Evolutionary conservation across 106 monocot species (phyloP), one percentile per base, ranked within the genome.

Genomic region (Dendrobium chrysotoxum): DNA sequence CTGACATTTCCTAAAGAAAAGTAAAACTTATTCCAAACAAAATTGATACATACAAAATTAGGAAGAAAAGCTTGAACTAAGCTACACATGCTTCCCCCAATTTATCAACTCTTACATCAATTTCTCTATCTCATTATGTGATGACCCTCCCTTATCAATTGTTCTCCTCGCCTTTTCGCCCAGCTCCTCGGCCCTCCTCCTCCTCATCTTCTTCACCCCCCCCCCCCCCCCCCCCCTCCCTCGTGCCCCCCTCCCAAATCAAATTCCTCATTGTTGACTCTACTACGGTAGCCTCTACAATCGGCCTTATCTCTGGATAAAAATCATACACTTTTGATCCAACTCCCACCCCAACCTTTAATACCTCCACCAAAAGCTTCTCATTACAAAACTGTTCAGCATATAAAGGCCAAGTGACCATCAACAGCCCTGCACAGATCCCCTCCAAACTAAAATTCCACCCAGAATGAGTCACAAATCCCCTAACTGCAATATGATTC

Each of bases 401-500:
- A 88, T 84, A 85, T 50, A 86, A 84, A 31, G 90, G 90, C 72
- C 90, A 21, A 20, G 55, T 87, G 38, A 88, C 86, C 86, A 93
- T 81, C 23, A 86, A 86, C 78, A 90, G 79, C 0, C 90, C 93
- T 7, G 75, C 23, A 20, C 61, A 30, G 1, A 93, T 8, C 17
- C 73, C 85, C 82, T 93, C 93, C 16, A 79, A 0, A 26, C 82
- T 85, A 46, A 90, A 93, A 83, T 93, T 93, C 93, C 90, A 90
- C 39, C 90, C 93, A 17, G 88, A 93, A 75, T 90, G 93, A 7
- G 90, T 87, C 80, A 93, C 57, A 75, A 93, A 93, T 75, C 93
- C 90, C 4, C 90, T 90, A 18, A 90, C 83, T 6, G 90, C 83
- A 26, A 2, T 28, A 66, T 93, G 88, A 2, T 67, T 71, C 74